A percentile compares a stretch with the other conserved stretches of the same genome.
phyloP scores from a whole-genome alignment of 1,139 yeast genomes.

The Hanseniaspora uvarum region DNA sequence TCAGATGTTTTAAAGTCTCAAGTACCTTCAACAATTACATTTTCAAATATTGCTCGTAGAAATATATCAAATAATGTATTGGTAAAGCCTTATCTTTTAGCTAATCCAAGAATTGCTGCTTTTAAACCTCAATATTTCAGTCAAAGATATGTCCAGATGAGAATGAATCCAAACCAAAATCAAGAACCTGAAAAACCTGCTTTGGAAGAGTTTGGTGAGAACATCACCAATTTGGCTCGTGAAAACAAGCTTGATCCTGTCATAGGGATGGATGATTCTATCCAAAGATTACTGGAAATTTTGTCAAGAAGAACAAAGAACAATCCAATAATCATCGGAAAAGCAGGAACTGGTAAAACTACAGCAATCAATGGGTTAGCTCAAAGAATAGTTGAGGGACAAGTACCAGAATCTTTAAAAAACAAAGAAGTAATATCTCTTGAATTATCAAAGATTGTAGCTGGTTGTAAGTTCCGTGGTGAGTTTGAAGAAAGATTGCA shows the following conservation, averaged over 20 bases:
- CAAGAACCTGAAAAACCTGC: conserved; percentile 59
- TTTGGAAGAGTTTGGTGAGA: conserved; percentile 75
- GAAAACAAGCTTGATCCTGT: conserved; percentile 94
- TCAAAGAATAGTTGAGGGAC: conserved; percentile 79
- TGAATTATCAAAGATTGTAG: conserved; percentile 79
- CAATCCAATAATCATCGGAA: conserved; percentile 86
- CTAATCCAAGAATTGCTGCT: background rate
- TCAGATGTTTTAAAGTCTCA: background rate
- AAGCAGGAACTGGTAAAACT: conserved; percentile 97
- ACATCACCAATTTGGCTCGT: conserved; percentile 72
- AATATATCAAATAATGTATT: background rate
- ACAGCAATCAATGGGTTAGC: conserved; percentile 95
- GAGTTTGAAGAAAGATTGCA: conserved; percentile 90
- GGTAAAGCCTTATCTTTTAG: background rate
- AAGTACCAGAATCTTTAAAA: conserved; percentile 89
- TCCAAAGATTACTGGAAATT: conserved; percentile 82
- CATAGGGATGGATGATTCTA: conserved; percentile 93
- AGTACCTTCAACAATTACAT: background rate
- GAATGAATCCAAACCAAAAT: conserved; percentile 33
- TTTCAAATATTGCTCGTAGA: conserved; percentile 1
- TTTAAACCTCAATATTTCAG: background rate
- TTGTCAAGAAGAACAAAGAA: conserved; percentile 85
- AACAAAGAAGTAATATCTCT: conserved; percentile 71
- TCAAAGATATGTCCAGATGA: conserved; percentile 27
- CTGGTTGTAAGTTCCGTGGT: conserved; percentile 92